Evolutionary conservation across 306 rosid species (phyloP).

Genomic region (Sphenostylis stenocarpa): DNA sequence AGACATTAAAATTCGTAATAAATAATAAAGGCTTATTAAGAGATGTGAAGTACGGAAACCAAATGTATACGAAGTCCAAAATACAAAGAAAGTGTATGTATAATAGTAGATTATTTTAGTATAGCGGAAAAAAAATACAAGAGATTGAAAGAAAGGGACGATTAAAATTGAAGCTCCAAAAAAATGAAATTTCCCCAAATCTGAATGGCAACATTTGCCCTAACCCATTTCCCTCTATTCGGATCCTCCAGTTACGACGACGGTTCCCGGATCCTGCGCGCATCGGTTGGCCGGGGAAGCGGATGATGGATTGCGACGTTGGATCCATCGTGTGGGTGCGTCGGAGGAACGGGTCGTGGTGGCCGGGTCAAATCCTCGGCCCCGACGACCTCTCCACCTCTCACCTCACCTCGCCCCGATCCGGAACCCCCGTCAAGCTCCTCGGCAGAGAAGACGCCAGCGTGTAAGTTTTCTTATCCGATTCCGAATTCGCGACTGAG

Average conservation of each 20-base stretch:
- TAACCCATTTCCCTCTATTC: conserved; percentile 33
- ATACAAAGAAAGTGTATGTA: not conserved
- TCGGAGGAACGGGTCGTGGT: conserved; percentile 56
- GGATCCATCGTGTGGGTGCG: conserved; percentile 58
- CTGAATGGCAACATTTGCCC: conserved; percentile 41
- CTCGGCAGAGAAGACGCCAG: conserved; percentile 52
- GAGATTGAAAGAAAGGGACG: not conserved
- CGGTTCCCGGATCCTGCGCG: conserved; percentile 40
- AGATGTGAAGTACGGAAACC: not conserved
- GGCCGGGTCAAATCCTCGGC: conserved; percentile 54
- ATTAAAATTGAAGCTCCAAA: conserved; percentile 25
- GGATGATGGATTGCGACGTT: conserved; percentile 35
- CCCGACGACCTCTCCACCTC: conserved; percentile 44
- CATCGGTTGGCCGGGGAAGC: conserved; percentile 29
- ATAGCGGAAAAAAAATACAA: not conserved
- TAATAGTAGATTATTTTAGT: not conserved
- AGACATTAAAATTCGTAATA: not conserved
- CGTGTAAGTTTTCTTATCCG: conserved; percentile 35
- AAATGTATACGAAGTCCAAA: not conserved
- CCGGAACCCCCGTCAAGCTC: conserved; percentile 55
- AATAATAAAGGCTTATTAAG: not conserved
- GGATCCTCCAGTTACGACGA: conserved; percentile 37
- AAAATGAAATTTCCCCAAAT: conserved; percentile 42
- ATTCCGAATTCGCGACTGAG: not conserved
- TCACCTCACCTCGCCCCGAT: conserved; percentile 52